Percentiles rank a stretch among this genome's conserved stretches.
Evolutionary conservation across 768 basidiomycete genomes (phyloP).

Genomic region (Holtermanniella nyarrowii): DNA sequence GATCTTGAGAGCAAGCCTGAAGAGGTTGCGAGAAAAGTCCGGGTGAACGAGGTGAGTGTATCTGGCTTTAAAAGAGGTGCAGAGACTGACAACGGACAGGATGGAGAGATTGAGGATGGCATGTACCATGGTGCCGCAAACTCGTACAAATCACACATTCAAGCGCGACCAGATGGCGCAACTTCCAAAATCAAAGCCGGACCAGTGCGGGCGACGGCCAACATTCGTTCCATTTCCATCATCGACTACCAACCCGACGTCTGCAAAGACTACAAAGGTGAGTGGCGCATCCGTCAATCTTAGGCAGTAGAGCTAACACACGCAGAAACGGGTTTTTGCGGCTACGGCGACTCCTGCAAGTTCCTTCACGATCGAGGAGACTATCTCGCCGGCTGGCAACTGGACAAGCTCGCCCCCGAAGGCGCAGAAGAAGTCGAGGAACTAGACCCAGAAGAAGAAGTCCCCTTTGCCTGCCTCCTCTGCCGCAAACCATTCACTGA

Average conservation of each 20-base stretch:
- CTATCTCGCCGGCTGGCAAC: constrained; percentile 94
- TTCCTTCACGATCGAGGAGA: constrained; percentile 92
- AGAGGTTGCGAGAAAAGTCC: constrained; percentile 63
- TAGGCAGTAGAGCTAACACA: background rate
- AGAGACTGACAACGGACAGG: constrained; percentile 50
- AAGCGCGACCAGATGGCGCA: constrained; percentile 66
- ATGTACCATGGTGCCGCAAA: constrained; percentile 74
- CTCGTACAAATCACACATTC: constrained; percentile 61
- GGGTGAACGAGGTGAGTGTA: constrained; percentile 43
- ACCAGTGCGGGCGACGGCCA: constrained; percentile 60
- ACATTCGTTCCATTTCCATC: constrained; percentile 88
- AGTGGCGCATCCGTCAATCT: constrained; percentile 35
- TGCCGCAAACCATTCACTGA: constrained; percentile 91
- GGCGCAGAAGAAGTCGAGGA: constrained; percentile 38
- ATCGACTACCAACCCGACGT: constrained; percentile 98
- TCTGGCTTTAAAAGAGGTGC: constrained; percentile 38
- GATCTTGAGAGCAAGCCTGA: constrained; percentile 70
- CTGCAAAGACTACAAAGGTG: constrained; percentile 98
- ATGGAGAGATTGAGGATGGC: constrained; percentile 65
- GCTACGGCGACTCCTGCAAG: constrained; percentile 98
- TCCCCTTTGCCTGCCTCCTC: constrained; percentile 97
- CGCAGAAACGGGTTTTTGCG: constrained; percentile 94
- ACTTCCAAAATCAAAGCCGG: constrained; percentile 72
- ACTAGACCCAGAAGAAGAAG: constrained; percentile 60
- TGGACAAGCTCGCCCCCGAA: constrained; percentile 81